A percentile compares a stretch with the other conserved stretches of the same genome.
Evolutionary conservation across 257 asterid species (phyloP).

Genomic region (Anisodus tanguticus): DNA sequence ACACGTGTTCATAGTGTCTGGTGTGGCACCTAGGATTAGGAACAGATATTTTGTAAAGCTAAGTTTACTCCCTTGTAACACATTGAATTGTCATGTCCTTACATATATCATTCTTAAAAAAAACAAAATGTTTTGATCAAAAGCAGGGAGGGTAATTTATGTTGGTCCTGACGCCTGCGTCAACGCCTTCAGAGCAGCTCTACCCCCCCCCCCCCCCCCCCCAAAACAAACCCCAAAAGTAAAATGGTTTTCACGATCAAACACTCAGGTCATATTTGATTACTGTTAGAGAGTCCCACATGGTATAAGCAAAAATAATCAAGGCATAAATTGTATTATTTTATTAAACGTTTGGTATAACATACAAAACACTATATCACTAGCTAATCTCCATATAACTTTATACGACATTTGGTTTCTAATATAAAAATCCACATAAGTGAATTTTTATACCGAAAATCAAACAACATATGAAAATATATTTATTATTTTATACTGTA

Average conservation of each 20-base stretch:
- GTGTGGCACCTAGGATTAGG: neutral
- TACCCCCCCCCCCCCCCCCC: neutral
- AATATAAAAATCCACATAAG: neutral
- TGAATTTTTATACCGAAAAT: neutral
- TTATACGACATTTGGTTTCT: neutral
- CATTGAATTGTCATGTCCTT: neutral
- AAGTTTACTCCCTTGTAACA: slow-evolving; percentile 19
- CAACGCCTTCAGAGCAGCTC: neutral
- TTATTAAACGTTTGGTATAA: neutral
- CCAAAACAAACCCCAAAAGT: neutral
- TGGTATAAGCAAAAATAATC: neutral
- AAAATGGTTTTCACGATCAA: neutral
- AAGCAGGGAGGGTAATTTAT: neutral
- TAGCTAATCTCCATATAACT: neutral
- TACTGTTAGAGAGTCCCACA: neutral
- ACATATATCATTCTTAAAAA: neutral
- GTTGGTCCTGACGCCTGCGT: neutral
- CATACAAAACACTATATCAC: neutral
- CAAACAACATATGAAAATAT: neutral
- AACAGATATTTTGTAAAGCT: neutral
- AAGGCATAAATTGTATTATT: neutral
- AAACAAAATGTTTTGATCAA: slow-evolving; percentile 6
- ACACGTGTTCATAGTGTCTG: neutral
- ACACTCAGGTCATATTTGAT: neutral
- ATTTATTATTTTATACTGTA: neutral